Percentiles rank a stretch among this genome's conserved stretches.
These are phyloP conservation scores for Hymenoscyphus fraxineus DNA, from an alignment of 2,329 filamentous ascomycete species.

Conservation along the genomic window DNA sequence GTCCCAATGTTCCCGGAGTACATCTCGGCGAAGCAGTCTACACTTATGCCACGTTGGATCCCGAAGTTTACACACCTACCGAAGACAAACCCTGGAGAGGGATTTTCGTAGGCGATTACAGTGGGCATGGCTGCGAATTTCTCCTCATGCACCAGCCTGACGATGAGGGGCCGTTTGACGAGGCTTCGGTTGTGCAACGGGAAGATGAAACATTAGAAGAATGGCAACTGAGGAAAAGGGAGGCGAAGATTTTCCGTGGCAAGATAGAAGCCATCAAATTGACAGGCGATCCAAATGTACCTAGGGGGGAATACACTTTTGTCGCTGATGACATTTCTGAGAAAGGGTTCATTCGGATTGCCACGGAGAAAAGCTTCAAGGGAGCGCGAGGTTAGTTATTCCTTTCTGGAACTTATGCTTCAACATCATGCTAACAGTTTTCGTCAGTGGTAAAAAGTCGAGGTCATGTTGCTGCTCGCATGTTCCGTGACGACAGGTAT, in stretches of 20 bases:
- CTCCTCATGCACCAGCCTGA: slow-evolving; percentile 75
- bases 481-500: slow-evolving; percentile 69
- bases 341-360: slow-evolving; percentile 58
- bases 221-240: slow-evolving; percentile 44
- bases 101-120: slow-evolving; percentile 82
- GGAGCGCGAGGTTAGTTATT: slow-evolving; percentile 51
- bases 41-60: slow-evolving; percentile 69
- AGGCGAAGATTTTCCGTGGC: slow-evolving; percentile 56
- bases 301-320: slow-evolving; percentile 80
- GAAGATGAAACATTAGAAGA: slow-evolving; percentile 43
- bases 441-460: slow-evolving; percentile 4
- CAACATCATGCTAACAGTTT: not conserved
- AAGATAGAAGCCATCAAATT: slow-evolving; percentile 81
- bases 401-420: not conserved
- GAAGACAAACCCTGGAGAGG: slow-evolving; percentile 77
- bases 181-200: slow-evolving; percentile 40
- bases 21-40: slow-evolving; percentile 53
- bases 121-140: slow-evolving; percentile 84
- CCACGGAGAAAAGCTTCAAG: slow-evolving; percentile 64
- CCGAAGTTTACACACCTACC: slow-evolving; percentile 75
- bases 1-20: slow-evolving; percentile 38
- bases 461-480: slow-evolving; percentile 73
- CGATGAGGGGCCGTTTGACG: slow-evolving; percentile 39
- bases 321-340: slow-evolving; percentile 72
- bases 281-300: slow-evolving; percentile 87